These are phyloP conservation scores for Pleurotus tuoliensis DNA, from an alignment of 768 basidiomycete species.

Conservation along the genomic window DNA sequence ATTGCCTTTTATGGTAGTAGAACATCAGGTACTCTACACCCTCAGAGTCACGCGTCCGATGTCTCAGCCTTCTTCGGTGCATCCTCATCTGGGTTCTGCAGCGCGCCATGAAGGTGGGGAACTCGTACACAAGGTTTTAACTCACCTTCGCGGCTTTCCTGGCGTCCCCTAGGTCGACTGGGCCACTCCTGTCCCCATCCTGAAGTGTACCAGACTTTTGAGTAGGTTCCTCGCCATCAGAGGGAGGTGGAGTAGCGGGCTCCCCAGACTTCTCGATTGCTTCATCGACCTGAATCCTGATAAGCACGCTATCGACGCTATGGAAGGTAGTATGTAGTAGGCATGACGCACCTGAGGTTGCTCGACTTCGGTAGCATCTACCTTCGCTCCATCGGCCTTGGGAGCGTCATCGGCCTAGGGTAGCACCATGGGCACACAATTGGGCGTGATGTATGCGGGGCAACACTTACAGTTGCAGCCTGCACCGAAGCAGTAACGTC, in stretches of 20 bases:
- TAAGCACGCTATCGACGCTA: background rate
- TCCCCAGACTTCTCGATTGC: background rate
- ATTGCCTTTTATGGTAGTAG: background rate
- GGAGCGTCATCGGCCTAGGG: conserved; percentile 13
- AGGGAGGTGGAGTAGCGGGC: background rate
- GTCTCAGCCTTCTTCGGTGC: conserved; percentile 1
- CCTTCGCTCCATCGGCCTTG: conserved; percentile 7
- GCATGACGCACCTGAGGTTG: too few relatives aligned
- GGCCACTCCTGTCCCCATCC: conserved; percentile 17
- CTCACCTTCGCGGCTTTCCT: conserved; percentile 23
- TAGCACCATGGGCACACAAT: background rate
- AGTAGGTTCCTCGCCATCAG: background rate
- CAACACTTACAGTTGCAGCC: conserved; percentile 9
- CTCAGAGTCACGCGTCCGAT: background rate
- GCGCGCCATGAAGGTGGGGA: too few relatives aligned
- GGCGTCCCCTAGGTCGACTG: conserved; percentile 20
- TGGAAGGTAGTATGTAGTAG: too few relatives aligned
- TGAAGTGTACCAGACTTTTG: conserved; percentile 18
- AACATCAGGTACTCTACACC: too few relatives aligned
- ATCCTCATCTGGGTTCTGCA: background rate
- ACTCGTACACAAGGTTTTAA: background rate
- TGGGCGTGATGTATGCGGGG: background rate
- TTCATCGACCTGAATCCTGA: background rate
- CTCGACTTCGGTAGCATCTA: conserved; percentile 1
- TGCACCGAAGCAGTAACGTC: conserved; percentile 10